Conservation (phyloP, 208 protist genomes). For the Tetramitus jugosus region DNA sequence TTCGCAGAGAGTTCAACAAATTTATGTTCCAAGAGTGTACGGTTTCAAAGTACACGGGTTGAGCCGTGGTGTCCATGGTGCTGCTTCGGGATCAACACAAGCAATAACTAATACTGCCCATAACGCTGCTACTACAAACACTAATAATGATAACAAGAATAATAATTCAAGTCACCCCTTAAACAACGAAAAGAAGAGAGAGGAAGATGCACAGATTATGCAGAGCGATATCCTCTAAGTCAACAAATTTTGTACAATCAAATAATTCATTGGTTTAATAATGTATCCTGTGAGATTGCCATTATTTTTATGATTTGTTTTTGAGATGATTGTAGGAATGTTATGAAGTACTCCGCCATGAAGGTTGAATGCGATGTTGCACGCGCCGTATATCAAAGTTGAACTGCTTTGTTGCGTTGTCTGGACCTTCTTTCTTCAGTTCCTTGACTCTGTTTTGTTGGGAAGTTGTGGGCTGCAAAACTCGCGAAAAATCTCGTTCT, state of each 20-base stretch:
- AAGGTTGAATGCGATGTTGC: neutral
- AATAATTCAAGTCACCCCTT: no score
- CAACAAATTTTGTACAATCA: no score
- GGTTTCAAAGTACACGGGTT: conserved; percentile 90
- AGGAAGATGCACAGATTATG: neutral
- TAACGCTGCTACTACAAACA: no score
- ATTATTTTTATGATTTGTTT: no score
- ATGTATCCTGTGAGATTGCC: no score
- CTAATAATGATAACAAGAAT: no score
- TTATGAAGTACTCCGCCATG: neutral
- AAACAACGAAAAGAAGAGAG: no score
- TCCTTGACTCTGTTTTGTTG: neutral
- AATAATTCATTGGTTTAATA: no score
- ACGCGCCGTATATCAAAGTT: neutral
- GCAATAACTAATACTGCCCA: no score
- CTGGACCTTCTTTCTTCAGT: neutral
- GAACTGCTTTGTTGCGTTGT: neutral
- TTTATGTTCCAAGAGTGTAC: conserved; percentile 90
- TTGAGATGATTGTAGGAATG: no score
- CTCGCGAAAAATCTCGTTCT: neutral
- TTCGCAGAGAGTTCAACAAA: conserved; percentile 50
- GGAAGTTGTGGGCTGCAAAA: neutral
- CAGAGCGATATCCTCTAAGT: neutral
- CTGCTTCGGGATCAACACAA: no score
- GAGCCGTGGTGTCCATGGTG: no score